Evolutionary conservation across 768 basidiomycete species (phyloP).

Genomic region (Auriscalpium orientale): DNA sequence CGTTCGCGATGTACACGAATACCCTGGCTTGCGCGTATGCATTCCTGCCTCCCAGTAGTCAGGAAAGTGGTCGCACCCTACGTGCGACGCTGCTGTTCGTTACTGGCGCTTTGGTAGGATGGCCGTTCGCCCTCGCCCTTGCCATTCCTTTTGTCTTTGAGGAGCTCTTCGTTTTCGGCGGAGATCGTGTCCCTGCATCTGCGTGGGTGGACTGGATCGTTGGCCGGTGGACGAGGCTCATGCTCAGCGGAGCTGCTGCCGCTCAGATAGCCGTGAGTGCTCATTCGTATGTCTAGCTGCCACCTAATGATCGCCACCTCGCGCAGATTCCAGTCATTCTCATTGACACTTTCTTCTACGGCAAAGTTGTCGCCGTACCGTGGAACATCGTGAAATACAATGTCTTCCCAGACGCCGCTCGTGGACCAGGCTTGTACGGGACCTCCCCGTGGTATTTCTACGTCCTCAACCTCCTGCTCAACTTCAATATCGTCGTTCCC

Average conservation of each 20-base stretch:
- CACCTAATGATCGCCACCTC: not conserved
- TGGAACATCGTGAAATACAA: conserved; percentile 96
- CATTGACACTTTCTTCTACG: conserved; percentile 85
- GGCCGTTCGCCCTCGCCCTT: conserved; percentile 91
- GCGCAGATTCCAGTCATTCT: conserved; percentile 75
- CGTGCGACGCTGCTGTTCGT: conserved; percentile 67
- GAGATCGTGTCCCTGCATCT: conserved; percentile 50
- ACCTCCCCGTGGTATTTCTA: conserved; percentile 86
- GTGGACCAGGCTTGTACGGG: conserved; percentile 91
- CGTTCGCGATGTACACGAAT: conserved; percentile 89
- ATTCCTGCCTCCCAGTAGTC: conserved; percentile 47
- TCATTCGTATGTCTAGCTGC: not conserved
- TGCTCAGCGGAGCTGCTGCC: conserved; percentile 47
- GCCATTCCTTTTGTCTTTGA: conserved; percentile 87
- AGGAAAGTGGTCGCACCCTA: conserved; percentile 49
- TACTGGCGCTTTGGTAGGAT: conserved; percentile 81
- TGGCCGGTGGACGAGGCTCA: conserved; percentile 52
- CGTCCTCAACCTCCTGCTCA: conserved; percentile 80
- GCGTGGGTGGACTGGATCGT: conserved; percentile 45
- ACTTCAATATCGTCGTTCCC: conserved; percentile 84
- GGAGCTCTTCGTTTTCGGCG: conserved; percentile 73
- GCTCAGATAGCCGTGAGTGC: conserved; percentile 54
- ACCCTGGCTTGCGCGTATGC: conserved; percentile 72
- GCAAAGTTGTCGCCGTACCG: conserved; percentile 68
- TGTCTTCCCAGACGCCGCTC: conserved; percentile 69